Base-by-base conservation (phyloP, 2,329 filamentous ascomycete species). In the Calonectria hawksworthii region DNA sequence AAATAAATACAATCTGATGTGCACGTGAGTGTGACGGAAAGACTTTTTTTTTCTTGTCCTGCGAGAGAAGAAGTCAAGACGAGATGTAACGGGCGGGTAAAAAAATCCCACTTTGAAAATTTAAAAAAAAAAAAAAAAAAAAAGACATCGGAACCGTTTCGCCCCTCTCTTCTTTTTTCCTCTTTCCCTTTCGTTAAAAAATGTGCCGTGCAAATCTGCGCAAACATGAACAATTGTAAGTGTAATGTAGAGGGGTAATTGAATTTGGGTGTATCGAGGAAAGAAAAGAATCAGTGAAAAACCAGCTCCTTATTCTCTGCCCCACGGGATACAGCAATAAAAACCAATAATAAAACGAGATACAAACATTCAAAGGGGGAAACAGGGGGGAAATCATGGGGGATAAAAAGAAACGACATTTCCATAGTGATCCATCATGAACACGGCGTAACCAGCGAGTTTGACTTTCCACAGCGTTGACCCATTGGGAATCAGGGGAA, bases 401-500 rank as follows among this genome's bases (percentile, higher is more conserved):
- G 67, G 70, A 69, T 74, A 77, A 80, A 75, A 77, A 75, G 74
- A 76, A 78, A 80, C 79, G 81, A 79, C 80, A 82, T 81, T 80
- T 83, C 80, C 80, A 81, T 82, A 77, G 72, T 74, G 78, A 82
- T 79, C 82, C 77, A 79, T 79, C 78, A 70, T 77, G 72, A 72
- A 66, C 34, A 73, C 76, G 66, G 73, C 68, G 67, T 75, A 70
- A 68, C 73, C 66, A 72, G 69, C 73, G 69, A 71, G 69, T 32
- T 50, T 51, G 70, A 38, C 52, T 78, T 77, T 80, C 61, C 70
- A 76, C 74, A 70, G 75, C 68, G 75, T 61, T 75, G 76, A 73
- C 79, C 74, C 75, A 68, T 68, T 61, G 74, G 54, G 66, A 34
- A 59, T n/a, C 32, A 30, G 32, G 54, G 71, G 76, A 74, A 76